phyloP scores from a whole-genome alignment of 2,329 filamentous ascomycete species.

The Fusarium decemcellulare region DNA sequence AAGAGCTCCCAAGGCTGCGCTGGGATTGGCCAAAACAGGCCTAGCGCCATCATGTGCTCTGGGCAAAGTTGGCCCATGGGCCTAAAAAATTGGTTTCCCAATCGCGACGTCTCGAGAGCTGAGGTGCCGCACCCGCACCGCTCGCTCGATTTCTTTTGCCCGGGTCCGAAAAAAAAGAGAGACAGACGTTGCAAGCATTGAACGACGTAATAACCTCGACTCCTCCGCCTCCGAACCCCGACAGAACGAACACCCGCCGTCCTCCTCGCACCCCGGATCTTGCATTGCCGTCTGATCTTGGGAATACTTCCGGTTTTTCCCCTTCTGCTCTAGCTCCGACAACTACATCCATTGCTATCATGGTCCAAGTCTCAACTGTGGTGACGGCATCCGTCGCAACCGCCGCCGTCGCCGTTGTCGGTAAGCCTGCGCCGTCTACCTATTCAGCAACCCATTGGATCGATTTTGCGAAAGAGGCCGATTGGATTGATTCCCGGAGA shows the following conservation, averaged over 20 bases:
- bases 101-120: slow-evolving; percentile 46
- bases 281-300: slow-evolving; percentile 24
- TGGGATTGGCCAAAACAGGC: slow-evolving; percentile 30
- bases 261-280: slow-evolving; percentile 20
- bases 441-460: not conserved
- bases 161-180: not conserved
- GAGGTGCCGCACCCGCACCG: slow-evolving; percentile 5
- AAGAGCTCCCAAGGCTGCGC: slow-evolving; percentile 13
- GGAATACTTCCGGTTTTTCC: slow-evolving; percentile 18
- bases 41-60: slow-evolving; percentile 46
- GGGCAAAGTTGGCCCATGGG: slow-evolving; percentile 23
- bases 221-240: slow-evolving; percentile 21
- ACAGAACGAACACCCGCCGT: slow-evolving; percentile 6
- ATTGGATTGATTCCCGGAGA: not conserved
- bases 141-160: slow-evolving; percentile 35
- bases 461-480: not conserved
- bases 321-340: slow-evolving; percentile 27
- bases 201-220: slow-evolving; percentile 38
- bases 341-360: slow-evolving; percentile 43
- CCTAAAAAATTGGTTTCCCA: slow-evolving; percentile 49
- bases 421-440: slow-evolving; percentile 56
- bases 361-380: slow-evolving; percentile 68
- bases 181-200: slow-evolving; percentile 29
- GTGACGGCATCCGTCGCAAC: slow-evolving; percentile 74
- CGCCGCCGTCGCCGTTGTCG: slow-evolving; percentile 70